A percentile compares a stretch with the other conserved stretches of the same genome.
Evolutionary conservation across 129 eudicot genomes (phyloP).

Genomic region (Apium graveolens): DNA sequence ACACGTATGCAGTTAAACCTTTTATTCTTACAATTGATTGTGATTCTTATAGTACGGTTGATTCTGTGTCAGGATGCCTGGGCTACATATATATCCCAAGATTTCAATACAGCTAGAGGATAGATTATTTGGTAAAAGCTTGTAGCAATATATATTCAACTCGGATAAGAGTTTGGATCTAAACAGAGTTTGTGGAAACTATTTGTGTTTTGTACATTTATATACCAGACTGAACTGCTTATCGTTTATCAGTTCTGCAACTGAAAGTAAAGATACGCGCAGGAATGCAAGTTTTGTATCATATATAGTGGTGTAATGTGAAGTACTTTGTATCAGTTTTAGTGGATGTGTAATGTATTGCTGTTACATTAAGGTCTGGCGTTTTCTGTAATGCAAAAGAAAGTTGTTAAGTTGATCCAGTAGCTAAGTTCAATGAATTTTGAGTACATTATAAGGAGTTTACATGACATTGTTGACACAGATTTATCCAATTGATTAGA

Average conservation of each 20-base stretch:
- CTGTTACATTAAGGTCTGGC: background rate
- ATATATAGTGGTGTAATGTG: background rate
- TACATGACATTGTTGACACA: background rate
- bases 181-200: background rate
- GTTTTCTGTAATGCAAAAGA: background rate
- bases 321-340: background rate
- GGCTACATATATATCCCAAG: constrained; percentile 58
- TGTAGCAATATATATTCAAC: background rate
- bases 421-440: no score
- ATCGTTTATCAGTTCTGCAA: background rate
- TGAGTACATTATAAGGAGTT: background rate
- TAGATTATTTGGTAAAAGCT: background rate
- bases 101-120: constrained; percentile 15
- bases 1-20: background rate
- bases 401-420: background rate
- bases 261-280: background rate
- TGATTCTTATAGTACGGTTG: background rate
- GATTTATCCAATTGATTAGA: background rate
- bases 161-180: background rate
- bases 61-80: constrained; percentile 60
- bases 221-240: background rate
- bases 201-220: background rate
- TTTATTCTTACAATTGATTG: background rate
- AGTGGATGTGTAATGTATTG: background rate
- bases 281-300: constrained; percentile 9